These are phyloP conservation scores for Isatis tinctoria DNA, from an alignment of 345 rosid species.

Conservation along the genomic window DNA sequence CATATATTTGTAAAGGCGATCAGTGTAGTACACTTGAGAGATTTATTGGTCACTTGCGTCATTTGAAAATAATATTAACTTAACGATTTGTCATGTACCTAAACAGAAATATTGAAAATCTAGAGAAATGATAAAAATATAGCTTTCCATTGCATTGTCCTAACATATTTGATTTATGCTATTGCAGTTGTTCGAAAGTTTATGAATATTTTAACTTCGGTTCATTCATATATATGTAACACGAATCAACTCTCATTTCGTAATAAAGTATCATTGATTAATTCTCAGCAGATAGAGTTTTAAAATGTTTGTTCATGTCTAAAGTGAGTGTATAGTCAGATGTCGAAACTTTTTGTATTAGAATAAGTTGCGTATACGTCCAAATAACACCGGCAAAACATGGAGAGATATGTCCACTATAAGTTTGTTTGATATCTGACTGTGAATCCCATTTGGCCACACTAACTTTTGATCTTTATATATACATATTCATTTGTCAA, in stretches of 20 bases:
- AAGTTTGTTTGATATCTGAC: conserved; percentile 29
- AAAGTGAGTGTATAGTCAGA: conserved; percentile 18
- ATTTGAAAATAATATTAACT: neutral
- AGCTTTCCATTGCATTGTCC: neutral
- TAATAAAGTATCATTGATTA: neutral
- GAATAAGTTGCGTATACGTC: conserved; percentile 20
- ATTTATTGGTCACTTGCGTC: neutral
- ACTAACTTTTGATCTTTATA: conserved; percentile 15
- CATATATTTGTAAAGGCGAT: neutral
- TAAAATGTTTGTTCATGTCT: neutral
- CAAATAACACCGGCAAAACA: conserved; percentile 11
- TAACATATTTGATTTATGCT: neutral
- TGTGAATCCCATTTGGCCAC: conserved; percentile 28
- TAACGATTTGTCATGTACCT: neutral
- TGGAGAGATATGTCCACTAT: conserved; percentile 25
- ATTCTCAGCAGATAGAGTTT: neutral
- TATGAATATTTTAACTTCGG: neutral
- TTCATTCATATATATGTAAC: neutral
- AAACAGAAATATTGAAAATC: neutral
- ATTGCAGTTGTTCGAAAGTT: neutral
- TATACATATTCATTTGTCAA: neutral
- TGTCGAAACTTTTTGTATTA: neutral
- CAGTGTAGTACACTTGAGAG: neutral
- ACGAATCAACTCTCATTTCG: neutral
- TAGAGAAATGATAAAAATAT: neutral